phyloP scores from a whole-genome alignment of 208 protist genomes.

The Porcisia hertigi region DNA sequence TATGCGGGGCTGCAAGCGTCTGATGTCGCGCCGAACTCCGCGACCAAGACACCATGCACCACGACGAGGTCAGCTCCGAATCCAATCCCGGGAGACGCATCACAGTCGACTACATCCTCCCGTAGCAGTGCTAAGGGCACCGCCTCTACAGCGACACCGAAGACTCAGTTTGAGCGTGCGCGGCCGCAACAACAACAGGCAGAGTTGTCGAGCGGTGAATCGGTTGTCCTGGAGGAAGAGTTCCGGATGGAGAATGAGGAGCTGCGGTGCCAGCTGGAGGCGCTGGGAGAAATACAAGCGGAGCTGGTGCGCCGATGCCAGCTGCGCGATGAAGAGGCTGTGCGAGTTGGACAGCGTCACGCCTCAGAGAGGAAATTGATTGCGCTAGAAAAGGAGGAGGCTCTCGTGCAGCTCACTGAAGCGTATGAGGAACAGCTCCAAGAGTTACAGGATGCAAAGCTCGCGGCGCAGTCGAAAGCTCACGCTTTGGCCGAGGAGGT shows the following conservation, averaged over 20 bases:
- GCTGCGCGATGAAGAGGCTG: constrained; percentile 4
- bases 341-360: constrained; percentile 3
- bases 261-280: constrained; percentile 15
- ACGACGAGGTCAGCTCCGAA: not conserved
- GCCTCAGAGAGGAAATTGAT: constrained; percentile 5
- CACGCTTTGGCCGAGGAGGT: not conserved
- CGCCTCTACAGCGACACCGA: not conserved
- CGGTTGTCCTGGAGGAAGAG: not conserved
- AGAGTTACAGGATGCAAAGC: constrained; percentile 2
- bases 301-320: constrained; percentile 29
- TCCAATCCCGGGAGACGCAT: not conserved
- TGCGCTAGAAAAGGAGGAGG: constrained; percentile 10
- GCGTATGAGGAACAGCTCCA: constrained; percentile 9
- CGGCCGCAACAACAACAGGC: constrained; percentile 8
- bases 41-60: not conserved
- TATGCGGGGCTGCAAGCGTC: not conserved
- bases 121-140: not conserved
- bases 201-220: not conserved
- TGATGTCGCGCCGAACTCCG: not conserved
- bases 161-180: not conserved
- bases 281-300: constrained; percentile 21
- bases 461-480: not conserved
- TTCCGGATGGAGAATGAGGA: constrained; percentile 15
- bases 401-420: not conserved
- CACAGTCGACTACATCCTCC: not conserved